Conservation (phyloP, 2,329 filamentous ascomycete species). For the Pseudogymnoascus sp. region DNA sequence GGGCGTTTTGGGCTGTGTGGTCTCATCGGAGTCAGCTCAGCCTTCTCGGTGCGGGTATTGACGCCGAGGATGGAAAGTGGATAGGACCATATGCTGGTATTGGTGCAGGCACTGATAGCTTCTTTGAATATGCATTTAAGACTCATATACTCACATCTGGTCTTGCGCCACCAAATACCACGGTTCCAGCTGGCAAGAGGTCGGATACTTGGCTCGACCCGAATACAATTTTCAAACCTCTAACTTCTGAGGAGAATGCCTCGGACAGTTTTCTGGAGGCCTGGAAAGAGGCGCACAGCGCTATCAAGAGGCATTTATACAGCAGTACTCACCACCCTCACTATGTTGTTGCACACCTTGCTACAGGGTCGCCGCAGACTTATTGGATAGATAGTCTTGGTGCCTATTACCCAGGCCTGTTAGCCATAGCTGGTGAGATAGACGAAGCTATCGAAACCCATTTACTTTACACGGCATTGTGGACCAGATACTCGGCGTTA, state of each 20-base stretch:
- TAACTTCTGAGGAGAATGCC: conserved; percentile 60
- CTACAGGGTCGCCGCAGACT: conserved; percentile 78
- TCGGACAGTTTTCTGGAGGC: conserved; percentile 71
- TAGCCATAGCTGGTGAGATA: conserved; percentile 79
- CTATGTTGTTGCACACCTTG: conserved; percentile 83
- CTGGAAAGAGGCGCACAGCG: conserved; percentile 79
- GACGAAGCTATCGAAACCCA: conserved; percentile 89
- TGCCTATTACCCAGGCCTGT: conserved; percentile 86
- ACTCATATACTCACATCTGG: conserved; percentile 85
- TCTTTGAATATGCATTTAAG: conserved; percentile 97
- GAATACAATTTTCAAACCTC: conserved; percentile 51
- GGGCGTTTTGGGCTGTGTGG: conserved; percentile 98
- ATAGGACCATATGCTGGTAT: conserved; percentile 85
- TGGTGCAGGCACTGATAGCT: conserved; percentile 93
- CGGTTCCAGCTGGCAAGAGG: conserved; percentile 21
- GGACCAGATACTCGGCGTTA: conserved; percentile 89
- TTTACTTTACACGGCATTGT: conserved; percentile 83
- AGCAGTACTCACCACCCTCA: conserved; percentile 80
- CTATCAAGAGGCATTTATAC: conserved; percentile 88
- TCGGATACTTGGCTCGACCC: conserved; percentile 49
- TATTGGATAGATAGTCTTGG: conserved; percentile 96
- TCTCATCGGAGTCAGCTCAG: conserved; percentile 74
- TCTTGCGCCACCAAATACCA: conserved; percentile 50
- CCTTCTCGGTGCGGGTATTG: conserved; percentile 83
- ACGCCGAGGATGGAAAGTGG: conserved; percentile 87